Base-by-base conservation (phyloP, 805 yeast species). In the Sungouiozyma intestinalis region DNA sequence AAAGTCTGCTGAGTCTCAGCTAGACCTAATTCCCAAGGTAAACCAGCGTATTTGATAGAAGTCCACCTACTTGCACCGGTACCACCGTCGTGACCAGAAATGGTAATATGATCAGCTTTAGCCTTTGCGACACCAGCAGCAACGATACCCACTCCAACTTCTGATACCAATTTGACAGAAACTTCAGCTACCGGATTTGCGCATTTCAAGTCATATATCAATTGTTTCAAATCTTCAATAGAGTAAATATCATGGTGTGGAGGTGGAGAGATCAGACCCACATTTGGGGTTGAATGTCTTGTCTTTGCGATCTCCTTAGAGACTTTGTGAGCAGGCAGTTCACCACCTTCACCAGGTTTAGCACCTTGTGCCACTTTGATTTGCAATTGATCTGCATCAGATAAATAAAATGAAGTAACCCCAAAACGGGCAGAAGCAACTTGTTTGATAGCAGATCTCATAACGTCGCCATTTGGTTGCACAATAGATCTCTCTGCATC, bases 291-390 rank as follows among this genome's bases (percentile, higher is more conserved):
- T 1, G 97, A 87, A 65, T 88, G 96, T 67, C 98, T 79, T 7
- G 97, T 88, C 66, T 83, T 85, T 38, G 95, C 98, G 68, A 90
- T 90, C 39, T 76, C 76, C 45, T 72, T 77, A 20, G 90, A 76
- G 39, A 90, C 98, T 67, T 90, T 90, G 68, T 84, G 83, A 45
- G 95, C 95, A 32, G 96, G 96, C 52, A 87, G 72, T 66, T 92
- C 97, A 73, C 98, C 98, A 73, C 98, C 98, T 72, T 92, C 97
- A 70, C 97, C 98, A 9, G 97, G 97, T 68, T 90, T 90, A 42
- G 98, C 98, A 68, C 98, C 97, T 68, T 90, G 98, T 8, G 97
- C 97, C 88, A 90, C 87, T 69, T 90, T 90, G 65, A 90, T 92
- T 67, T 90, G 98, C 49, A 90, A 77, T 69, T 90, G 97, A 57